Base-by-base conservation (phyloP, 768 basidiomycete species). In the Mycena filopes region DNA sequence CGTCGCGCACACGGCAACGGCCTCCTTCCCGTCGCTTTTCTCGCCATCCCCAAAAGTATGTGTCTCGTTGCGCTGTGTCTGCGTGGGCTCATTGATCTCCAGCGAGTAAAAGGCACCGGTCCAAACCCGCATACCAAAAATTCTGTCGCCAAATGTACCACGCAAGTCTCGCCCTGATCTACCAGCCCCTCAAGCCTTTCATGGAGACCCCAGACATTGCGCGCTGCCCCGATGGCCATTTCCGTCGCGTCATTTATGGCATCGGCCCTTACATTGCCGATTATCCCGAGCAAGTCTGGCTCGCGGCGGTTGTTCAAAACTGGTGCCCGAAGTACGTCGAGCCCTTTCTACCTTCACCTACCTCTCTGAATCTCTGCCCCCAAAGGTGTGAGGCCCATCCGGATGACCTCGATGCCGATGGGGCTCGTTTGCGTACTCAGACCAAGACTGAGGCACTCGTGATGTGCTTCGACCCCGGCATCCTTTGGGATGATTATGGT, bases 271-370 rank as follows among this genome's bases (percentile, higher is more conserved):
- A 67, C 51, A 73, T 76, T 38, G 68, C 71, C 3, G 75, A 76
- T 50, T 76, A 76, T 49, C 74, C 73, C 0, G 74, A 76, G 55
- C 75, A 76, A 40, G 38, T 40, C 38, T 40, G 38, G 74, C 77
- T 76, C n/a, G 54, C 54, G n/a, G 41, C 40, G 12, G 18, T 42
- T 23, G 54, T 55, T 26, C 55, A 56, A 28, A 56, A 56, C 43
- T 56, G 55, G 55, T 56, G 55, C 26, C 55, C 55, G 3, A 42
- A 45, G 55, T 56, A n/a, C 25, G 26, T 54, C 26, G 2, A 6
- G 4, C 31, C n/a, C 16, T 7, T 42, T 28, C 45, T 13, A 29
- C 33, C 21, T 7, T 2, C 8, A 25, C 25, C 21, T 56, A 16
- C 26, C 20, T 5, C 21, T 15, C 26, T 5, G 7, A 13, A 6